Conservation (phyloP, 2,329 filamentous ascomycete species). For the Colletotrichum orchidophilum region DNA sequence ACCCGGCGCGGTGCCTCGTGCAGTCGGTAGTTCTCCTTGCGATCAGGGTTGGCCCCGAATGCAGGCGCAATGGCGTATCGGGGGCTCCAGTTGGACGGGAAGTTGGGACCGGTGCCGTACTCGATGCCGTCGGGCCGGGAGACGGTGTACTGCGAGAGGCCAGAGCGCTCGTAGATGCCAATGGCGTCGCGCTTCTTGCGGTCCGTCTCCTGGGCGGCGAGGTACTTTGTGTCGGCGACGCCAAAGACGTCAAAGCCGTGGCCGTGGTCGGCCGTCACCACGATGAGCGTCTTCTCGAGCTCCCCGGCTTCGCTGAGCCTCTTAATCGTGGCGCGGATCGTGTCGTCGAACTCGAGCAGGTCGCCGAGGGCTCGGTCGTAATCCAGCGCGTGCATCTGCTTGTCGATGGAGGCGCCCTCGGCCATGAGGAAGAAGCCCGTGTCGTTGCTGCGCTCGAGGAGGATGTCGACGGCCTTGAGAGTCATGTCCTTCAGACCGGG, state of each 20-base stretch:
- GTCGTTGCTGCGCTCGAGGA: conserved; percentile 70
- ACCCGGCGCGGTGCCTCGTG: conserved; percentile 71
- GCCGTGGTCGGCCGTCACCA: conserved; percentile 89
- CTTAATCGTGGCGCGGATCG: conserved; percentile 76
- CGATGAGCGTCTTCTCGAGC: conserved; percentile 78
- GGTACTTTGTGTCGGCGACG: conserved; percentile 81
- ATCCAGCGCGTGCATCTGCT: conserved; percentile 88
- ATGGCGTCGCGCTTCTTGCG: conserved; percentile 80
- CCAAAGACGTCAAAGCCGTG: conserved; percentile 91
- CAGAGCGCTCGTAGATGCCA: conserved; percentile 77
- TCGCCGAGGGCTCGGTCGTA: conserved; percentile 88
- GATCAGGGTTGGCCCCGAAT: conserved; percentile 76
- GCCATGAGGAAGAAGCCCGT: conserved; percentile 89
- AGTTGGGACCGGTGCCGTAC: conserved; percentile 78
- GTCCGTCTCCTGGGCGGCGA: conserved; percentile 70
- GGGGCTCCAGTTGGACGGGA: conserved; percentile 86
- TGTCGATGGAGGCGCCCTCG: conserved; percentile 86
- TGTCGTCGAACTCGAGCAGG: conserved; percentile 86
- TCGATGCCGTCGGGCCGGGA: conserved; percentile 64
- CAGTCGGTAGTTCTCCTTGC: conserved; percentile 80
- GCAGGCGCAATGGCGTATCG: conserved; percentile 84
- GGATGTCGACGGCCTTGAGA: conserved; percentile 82
- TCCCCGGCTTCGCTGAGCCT: conserved; percentile 72
- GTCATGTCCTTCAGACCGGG: conserved; percentile 92
- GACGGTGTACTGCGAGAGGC: conserved; percentile 78